phyloP scores from a whole-genome alignment of 345 rosid species.

The Gossypium anomalum region DNA sequence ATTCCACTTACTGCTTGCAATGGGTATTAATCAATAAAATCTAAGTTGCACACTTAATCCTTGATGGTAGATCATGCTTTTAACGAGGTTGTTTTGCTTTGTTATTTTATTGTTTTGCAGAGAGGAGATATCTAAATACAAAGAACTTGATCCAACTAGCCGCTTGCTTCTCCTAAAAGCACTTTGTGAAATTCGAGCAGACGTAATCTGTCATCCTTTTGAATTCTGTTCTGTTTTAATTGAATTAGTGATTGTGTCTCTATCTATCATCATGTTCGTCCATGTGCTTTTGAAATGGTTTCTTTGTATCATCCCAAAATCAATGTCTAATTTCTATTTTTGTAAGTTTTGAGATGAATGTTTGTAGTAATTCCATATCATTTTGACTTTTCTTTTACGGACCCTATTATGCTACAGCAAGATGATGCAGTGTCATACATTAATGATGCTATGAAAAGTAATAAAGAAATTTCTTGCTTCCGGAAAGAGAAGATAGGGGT shows the following conservation, averaged over 20 bases:
- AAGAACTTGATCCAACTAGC: constrained; percentile 48
- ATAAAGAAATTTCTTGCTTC: constrained; percentile 40
- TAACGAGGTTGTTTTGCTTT: not conserved
- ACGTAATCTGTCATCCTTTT: constrained; percentile 37
- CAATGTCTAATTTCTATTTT: not conserved
- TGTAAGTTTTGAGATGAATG: constrained; percentile 1
- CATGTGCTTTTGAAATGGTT: not conserved
- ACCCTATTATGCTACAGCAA: constrained; percentile 50
- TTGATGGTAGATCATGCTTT: constrained; percentile 9
- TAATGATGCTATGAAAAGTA: constrained; percentile 48
- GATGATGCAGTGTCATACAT: constrained; percentile 52
- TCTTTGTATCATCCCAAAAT: not conserved
- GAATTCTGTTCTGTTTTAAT: constrained; percentile 10
- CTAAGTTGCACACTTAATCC: not conserved
- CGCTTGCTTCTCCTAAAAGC: constrained; percentile 71
- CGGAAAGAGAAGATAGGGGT: constrained; percentile 65
- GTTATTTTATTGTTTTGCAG: constrained; percentile 37
- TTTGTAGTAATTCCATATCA: constrained; percentile 8
- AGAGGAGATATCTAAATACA: constrained; percentile 57
- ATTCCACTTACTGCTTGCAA: constrained; percentile 51
- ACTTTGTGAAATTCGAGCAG: constrained; percentile 80
- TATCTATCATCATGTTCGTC: not conserved
- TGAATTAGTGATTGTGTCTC: not conserved
- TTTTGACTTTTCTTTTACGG: constrained; percentile 6
- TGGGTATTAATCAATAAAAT: constrained; percentile 40